Evolutionary conservation across 2,329 filamentous ascomycete genomes (phyloP).

Genomic region (Tolypocladium capitatum): DNA sequence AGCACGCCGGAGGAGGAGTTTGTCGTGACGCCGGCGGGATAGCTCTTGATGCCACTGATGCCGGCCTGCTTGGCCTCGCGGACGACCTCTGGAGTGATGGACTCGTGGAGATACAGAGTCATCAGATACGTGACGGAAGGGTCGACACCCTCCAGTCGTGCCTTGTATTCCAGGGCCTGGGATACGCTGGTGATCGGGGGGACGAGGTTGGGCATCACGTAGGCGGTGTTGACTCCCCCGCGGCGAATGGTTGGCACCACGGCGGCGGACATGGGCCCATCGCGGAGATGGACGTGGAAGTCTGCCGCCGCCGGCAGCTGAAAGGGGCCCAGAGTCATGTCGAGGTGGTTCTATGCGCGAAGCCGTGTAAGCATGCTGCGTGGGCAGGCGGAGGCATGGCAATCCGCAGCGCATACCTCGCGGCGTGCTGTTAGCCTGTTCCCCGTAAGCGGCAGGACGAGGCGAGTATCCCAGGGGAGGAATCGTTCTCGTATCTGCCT

Average conservation of each 20-base stretch:
- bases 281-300: constrained; percentile 59
- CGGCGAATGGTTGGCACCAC: constrained; percentile 37
- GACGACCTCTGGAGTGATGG: constrained; percentile 56
- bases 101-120: constrained; percentile 45
- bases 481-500: neutral
- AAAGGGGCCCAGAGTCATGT: constrained; percentile 9
- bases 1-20: constrained; percentile 58
- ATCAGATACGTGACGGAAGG: constrained; percentile 56
- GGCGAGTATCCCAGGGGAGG: neutral
- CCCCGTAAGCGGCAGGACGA: neutral
- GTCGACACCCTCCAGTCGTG: constrained; percentile 44
- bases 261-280: constrained; percentile 50
- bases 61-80: constrained; percentile 59
- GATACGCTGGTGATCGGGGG: constrained; percentile 49
- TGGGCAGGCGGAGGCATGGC: neutral
- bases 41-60: constrained; percentile 59
- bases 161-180: constrained; percentile 53
- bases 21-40: constrained; percentile 51
- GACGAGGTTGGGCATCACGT: constrained; percentile 51
- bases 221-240: constrained; percentile 53
- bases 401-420: neutral
- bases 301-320: constrained; percentile 53
- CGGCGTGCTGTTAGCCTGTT: neutral
- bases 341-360: neutral
- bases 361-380: neutral